Evolutionary conservation across 495 filamentous ascomycete genomes (phyloP).

Genomic region (Aspergillus sclerotioniger): DNA sequence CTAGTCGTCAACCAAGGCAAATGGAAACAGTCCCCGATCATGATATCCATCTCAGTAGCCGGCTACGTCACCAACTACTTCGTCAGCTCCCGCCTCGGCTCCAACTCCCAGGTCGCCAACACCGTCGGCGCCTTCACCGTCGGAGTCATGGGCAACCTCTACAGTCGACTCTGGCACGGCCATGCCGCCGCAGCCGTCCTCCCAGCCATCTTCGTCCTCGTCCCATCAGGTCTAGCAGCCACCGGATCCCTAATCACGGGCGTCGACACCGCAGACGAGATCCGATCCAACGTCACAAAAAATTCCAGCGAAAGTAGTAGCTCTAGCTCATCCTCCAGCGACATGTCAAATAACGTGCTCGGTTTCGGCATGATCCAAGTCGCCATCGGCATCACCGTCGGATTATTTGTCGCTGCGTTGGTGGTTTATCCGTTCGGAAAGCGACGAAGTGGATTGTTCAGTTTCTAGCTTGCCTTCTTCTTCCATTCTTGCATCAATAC

Average conservation of each 20-base stretch:
- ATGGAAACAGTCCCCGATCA: constrained; percentile 82
- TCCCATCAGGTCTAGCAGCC: constrained; percentile 81
- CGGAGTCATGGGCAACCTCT: constrained; percentile 79
- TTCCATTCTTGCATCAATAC: not conserved
- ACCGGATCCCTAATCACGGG: constrained; percentile 75
- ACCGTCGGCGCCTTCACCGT: constrained; percentile 80
- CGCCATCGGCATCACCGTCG: constrained; percentile 88
- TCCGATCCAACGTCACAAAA: constrained; percentile 53
- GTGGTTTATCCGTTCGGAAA: constrained; percentile 91
- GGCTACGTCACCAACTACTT: constrained; percentile 86
- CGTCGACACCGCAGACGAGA: constrained; percentile 70
- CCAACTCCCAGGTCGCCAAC: constrained; percentile 76
- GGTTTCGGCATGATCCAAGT: constrained; percentile 66
- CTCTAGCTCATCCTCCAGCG: constrained; percentile 15
- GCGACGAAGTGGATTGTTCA: constrained; percentile 79
- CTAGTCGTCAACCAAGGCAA: constrained; percentile 85
- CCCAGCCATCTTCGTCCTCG: constrained; percentile 87
- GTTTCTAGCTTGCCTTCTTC: constrained; percentile 54
- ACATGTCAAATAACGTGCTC: constrained; percentile 27
- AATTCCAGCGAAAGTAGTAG: constrained; percentile 8
- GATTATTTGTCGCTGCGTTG: constrained; percentile 78
- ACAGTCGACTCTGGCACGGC: constrained; percentile 74
- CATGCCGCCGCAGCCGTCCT: constrained; percentile 82
- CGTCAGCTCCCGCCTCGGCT: constrained; percentile 63
- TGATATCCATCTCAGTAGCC: constrained; percentile 71